These are phyloP conservation scores for Colletotrichum paranaense DNA, from an alignment of 2,329 filamentous ascomycete genomes.

Conservation along the genomic window DNA sequence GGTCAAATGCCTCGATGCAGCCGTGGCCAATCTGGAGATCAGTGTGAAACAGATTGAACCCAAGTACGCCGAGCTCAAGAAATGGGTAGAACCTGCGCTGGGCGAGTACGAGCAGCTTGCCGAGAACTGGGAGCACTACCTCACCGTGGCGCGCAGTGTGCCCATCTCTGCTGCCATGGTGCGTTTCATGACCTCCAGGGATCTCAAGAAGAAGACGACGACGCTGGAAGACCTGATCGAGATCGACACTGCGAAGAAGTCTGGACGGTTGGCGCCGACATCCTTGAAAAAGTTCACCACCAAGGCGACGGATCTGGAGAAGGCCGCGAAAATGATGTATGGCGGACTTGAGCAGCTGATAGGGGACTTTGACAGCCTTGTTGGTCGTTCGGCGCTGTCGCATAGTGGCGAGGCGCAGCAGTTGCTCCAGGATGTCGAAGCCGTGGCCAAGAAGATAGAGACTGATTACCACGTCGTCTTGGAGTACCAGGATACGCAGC, in stretches of 20 bases:
- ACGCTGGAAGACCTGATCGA: slow-evolving; percentile 84
- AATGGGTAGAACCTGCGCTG: slow-evolving; percentile 76
- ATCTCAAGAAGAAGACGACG: slow-evolving; percentile 58
- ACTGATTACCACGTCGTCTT: slow-evolving; percentile 86
- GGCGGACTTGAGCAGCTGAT: slow-evolving; percentile 71
- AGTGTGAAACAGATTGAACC: slow-evolving; percentile 79
- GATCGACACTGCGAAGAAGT: slow-evolving; percentile 76
- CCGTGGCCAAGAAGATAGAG: slow-evolving; percentile 85
- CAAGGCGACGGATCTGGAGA: slow-evolving; percentile 71
- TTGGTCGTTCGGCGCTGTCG: slow-evolving; percentile 63
- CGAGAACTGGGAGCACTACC: slow-evolving; percentile 74
- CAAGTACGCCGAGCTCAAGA: slow-evolving; percentile 76
- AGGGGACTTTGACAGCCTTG: slow-evolving; percentile 70
- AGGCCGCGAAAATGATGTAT: slow-evolving; percentile 69
- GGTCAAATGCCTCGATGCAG: slow-evolving; percentile 83
- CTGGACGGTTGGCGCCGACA: slow-evolving; percentile 72
- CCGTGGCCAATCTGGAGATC: slow-evolving; percentile 84
- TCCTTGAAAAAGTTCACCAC: slow-evolving; percentile 69
- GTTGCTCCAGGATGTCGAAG: slow-evolving; percentile 86
- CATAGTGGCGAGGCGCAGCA: slow-evolving; percentile 73
- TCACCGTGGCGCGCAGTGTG: slow-evolving; percentile 72
- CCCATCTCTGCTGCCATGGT: slow-evolving; percentile 75
- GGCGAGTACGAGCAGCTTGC: slow-evolving; percentile 75
- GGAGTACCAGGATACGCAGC: slow-evolving; percentile 72
- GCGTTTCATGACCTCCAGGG: slow-evolving; percentile 68